phyloP scores from a whole-genome alignment of 306 rosid species.

The Cyclanthera cordifolia region DNA sequence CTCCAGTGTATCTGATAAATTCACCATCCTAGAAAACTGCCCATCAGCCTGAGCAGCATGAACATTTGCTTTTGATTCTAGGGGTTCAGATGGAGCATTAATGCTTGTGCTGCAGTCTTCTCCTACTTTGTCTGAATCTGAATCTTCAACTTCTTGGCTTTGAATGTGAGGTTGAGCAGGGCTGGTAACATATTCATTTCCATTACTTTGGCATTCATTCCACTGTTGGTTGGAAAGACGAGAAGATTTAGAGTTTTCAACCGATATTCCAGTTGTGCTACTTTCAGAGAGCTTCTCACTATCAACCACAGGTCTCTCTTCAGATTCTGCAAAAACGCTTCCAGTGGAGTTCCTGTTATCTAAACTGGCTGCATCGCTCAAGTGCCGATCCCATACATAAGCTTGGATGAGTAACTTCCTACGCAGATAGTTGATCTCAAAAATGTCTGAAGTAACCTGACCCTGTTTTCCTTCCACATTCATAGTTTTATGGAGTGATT shows the following conservation, averaged over 20 bases:
- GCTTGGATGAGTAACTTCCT: slow-evolving; percentile 81
- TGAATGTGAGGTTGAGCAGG: background rate
- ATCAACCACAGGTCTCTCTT: slow-evolving; percentile 24
- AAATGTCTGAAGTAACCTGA: slow-evolving; percentile 57
- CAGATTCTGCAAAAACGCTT: slow-evolving; percentile 31
- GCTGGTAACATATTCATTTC: background rate
- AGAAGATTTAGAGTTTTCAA: slow-evolving; percentile 30
- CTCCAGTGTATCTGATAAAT: slow-evolving; percentile 85
- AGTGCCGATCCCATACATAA: slow-evolving; percentile 76
- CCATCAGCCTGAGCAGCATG: slow-evolving; percentile 60
- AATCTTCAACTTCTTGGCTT: background rate
- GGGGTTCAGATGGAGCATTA: slow-evolving; percentile 27
- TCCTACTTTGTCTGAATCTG: background rate
- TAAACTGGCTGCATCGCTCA: slow-evolving; percentile 36
- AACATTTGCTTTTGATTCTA: slow-evolving; percentile 30
- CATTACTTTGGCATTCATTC: background rate
- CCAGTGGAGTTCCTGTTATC: slow-evolving; percentile 27
- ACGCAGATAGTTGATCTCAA: slow-evolving; percentile 69
- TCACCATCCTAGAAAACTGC: slow-evolving; percentile 34
- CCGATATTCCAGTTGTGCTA: slow-evolving; percentile 23
- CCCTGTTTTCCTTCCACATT: slow-evolving; percentile 49
- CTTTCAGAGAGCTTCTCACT: slow-evolving; percentile 31
- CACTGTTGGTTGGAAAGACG: background rate
- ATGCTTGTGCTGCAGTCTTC: slow-evolving; percentile 2
- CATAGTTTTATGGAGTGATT: slow-evolving; percentile 46